phyloP scores from a whole-genome alignment of 2,329 filamentous ascomycete species.

The Claviceps arundinis region DNA sequence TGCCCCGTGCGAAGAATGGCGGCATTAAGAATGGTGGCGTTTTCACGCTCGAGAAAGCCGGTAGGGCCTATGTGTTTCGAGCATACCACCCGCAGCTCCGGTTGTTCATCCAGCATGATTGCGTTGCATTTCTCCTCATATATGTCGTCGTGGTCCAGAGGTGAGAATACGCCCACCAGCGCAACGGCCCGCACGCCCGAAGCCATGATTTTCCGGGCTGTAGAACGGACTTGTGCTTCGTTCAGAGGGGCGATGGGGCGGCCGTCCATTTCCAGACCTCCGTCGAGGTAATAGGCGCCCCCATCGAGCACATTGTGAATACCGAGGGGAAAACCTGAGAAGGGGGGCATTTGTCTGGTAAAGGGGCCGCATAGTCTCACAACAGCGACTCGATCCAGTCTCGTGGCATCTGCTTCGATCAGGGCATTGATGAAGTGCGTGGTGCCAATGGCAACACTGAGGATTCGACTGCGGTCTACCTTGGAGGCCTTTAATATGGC shows the following conservation, averaged over 20 bases:
- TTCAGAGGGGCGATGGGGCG: conserved; percentile 27
- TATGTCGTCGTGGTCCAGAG: conserved; percentile 26
- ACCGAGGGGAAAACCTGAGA: conserved; percentile 30
- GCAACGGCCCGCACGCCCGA: conserved; percentile 25
- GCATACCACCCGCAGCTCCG: conserved; percentile 25
- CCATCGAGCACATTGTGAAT: conserved; percentile 28
- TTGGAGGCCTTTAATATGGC: conserved; percentile 25
- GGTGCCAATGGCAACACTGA: conserved; percentile 36
- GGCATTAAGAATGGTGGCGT: conserved; percentile 42
- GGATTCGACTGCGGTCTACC: conserved; percentile 24
- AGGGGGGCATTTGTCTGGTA: conserved; percentile 29
- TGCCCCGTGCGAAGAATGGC: conserved; percentile 34
- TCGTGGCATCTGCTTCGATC: conserved; percentile 28
- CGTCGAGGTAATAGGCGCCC: conserved; percentile 27
- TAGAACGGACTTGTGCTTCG: conserved; percentile 21
- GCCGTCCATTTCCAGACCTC: conserved; percentile 35
- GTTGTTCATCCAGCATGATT: conserved; percentile 23
- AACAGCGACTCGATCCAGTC: conserved; percentile 31
- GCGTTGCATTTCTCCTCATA: conserved; percentile 27
- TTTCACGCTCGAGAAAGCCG: conserved; percentile 34
- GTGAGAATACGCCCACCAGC: conserved; percentile 32
- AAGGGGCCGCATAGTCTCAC: conserved; percentile 32
- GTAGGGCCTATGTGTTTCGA: conserved; percentile 30
- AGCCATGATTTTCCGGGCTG: conserved; percentile 19
- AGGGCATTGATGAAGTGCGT: conserved; percentile 38